Conservation (phyloP, 192 early-diverging fungal genomes). For the Allomyces macrogynus region DNA sequence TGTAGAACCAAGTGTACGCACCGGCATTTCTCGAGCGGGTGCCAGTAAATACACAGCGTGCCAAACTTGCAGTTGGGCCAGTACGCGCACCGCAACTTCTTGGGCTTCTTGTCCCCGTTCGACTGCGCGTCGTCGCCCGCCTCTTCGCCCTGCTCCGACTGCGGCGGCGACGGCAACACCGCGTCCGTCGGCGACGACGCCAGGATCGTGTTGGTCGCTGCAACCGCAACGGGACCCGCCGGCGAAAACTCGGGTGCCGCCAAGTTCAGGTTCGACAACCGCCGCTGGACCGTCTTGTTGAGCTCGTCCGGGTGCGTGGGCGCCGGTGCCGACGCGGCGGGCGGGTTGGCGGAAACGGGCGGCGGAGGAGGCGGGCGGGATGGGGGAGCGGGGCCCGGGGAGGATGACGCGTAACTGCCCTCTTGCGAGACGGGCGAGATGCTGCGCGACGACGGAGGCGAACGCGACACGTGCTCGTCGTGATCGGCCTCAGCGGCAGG, state of each 20-base stretch:
- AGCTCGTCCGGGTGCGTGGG: not conserved
- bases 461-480: no score
- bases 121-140: not conserved
- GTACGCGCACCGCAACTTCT: not conserved
- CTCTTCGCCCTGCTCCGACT: not conserved
- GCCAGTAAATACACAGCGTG: not conserved
- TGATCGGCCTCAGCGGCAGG: no score
- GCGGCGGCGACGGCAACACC: no score
- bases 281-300: not conserved
- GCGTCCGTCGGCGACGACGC: no score
- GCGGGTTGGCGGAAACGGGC: no score
- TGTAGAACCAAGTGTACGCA: not conserved
- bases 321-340: not conserved
- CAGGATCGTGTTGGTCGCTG: not conserved
- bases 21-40: not conserved
- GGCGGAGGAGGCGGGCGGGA: no score
- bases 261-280: not conserved
- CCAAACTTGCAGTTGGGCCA: not conserved
- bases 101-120: not conserved
- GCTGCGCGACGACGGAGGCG: no score
- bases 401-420: not conserved
- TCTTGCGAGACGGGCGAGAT: not conserved
- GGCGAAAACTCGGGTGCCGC: not conserved
- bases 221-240: not conserved
- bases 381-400: no score